phyloP scores from a whole-genome alignment of 2,329 filamentous ascomycete species.

The Phaeoacremonium minimum region DNA sequence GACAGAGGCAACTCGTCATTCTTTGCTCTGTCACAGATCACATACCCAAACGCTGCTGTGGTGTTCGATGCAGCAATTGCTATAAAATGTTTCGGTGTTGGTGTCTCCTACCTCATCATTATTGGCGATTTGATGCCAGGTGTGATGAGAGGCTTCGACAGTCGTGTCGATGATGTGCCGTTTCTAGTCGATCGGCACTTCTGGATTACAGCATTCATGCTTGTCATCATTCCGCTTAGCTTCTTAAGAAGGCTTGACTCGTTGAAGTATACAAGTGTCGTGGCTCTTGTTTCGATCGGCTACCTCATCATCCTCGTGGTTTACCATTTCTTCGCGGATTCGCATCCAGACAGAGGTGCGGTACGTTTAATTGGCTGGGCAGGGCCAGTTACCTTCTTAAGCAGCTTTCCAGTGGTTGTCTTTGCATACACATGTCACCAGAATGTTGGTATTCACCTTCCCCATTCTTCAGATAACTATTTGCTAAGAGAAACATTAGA shows the following conservation, averaged over 20 bases:
- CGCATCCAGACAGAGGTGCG: constrained; percentile 66
- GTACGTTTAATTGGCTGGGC: constrained; percentile 74
- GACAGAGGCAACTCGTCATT: constrained; percentile 87
- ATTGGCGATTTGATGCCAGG: constrained; percentile 98
- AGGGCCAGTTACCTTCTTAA: constrained; percentile 72
- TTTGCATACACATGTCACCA: constrained; percentile 99
- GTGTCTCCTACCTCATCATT: constrained; percentile 96
- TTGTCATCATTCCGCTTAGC: constrained; percentile 89
- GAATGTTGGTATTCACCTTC: constrained; percentile 57
- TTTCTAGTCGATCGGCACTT: constrained; percentile 90
- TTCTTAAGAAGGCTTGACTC: constrained; percentile 91
- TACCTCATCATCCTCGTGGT: constrained; percentile 92
- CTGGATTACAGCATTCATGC: constrained; percentile 97
- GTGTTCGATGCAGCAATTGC: constrained; percentile 95
- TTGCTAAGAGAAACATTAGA: constrained; percentile 48
- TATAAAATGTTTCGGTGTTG: constrained; percentile 96
- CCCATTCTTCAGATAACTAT: background rate
- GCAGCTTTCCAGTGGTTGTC: constrained; percentile 88
- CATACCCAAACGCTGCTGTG: constrained; percentile 92
- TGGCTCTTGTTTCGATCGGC: constrained; percentile 87
- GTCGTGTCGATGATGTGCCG: constrained; percentile 54
- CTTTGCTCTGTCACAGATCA: constrained; percentile 94
- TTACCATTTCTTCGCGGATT: constrained; percentile 84
- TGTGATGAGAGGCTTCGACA: constrained; percentile 77
- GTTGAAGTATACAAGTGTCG: constrained; percentile 91